Base-by-base conservation (phyloP, 768 basidiomycete genomes). In the Rhizopogon rudus region DNA sequence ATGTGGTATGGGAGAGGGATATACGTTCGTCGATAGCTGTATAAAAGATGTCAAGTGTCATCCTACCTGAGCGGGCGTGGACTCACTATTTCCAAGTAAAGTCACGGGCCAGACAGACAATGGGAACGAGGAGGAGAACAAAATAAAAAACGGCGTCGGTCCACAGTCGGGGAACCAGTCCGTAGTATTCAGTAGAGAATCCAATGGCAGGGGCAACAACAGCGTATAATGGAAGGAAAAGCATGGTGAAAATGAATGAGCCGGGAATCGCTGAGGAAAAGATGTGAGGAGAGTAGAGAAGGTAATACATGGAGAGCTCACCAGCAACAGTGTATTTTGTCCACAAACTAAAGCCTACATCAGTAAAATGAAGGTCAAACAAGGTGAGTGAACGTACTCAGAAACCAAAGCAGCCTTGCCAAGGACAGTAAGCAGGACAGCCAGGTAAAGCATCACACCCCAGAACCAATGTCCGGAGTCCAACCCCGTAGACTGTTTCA, bases 401-500 rank as follows among this genome's bases (percentile, higher is more conserved):
- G 97, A 98, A 43, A 98, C 88, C 56, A 99, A 72, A 0, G 96
- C 96, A 14, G 97, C 97, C 71, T 99, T 98, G 42, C 95, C 97
- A 7, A 99, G 83, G 3, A 98, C 96, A 1, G 96, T 98, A 49
- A 98, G 76, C 29, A 98, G 79, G 7, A 97, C 92, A 1, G 90
- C 86, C 44, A 98, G 82, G 68, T 98, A 99, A n/a, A 98, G 73
- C 22, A 89, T 91, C 12, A 93, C 96, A 48, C 97, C 97, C 96
- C 96, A 99, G 62, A 95, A 91, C 97, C 97, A 99, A 74, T 94
- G 93, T 1, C 93, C 96, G 10, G 88, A 84, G 66, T 96, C 91
- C 54, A 82, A 77, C 2, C 97, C 97, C 52, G 83, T 77, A 0
- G 81, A 72, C 52, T 89, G 84, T 63, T 93, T 89, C 59, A 97